Percentiles rank a stretch among this genome's conserved stretches.
Evolutionary conservation across 73 alveolate genomes (phyloP).

Genomic region (Durusdinium trenchii): DNA sequence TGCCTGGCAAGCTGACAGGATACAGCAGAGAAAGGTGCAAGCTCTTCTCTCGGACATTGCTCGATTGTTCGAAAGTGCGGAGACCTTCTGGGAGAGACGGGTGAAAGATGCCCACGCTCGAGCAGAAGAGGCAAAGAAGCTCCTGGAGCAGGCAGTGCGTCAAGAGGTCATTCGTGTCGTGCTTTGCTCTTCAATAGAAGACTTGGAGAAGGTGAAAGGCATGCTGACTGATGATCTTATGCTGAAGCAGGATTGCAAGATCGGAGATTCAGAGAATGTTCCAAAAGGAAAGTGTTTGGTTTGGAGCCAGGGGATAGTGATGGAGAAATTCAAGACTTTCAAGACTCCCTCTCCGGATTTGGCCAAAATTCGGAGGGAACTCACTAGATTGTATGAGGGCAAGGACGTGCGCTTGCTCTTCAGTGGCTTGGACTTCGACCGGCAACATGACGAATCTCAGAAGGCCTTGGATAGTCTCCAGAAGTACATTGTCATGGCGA

Average conservation of each 20-base stretch:
- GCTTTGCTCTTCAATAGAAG: slow-evolving; percentile 38
- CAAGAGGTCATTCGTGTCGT: slow-evolving; percentile 65
- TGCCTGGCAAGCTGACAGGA: slow-evolving; percentile 37
- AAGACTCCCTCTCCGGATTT: not conserved
- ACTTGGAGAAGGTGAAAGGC: slow-evolving; percentile 42
- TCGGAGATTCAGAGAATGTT: slow-evolving; percentile 34
- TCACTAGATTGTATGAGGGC: slow-evolving; percentile 41
- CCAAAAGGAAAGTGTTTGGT: slow-evolving; percentile 79
- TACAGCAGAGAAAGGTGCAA: slow-evolving; percentile 29
- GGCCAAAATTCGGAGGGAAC: slow-evolving; percentile 36
- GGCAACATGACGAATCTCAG: slow-evolving; percentile 47
- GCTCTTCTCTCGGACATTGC: not conserved
- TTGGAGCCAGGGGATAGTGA: slow-evolving; percentile 53
- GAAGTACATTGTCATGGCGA: slow-evolving; percentile 60
- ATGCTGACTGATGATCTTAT: slow-evolving; percentile 24
- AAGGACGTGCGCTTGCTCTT: slow-evolving; percentile 64
- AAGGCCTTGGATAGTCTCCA: slow-evolving; percentile 60
- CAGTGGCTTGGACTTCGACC: slow-evolving; percentile 59
- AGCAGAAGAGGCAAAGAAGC: slow-evolving; percentile 55
- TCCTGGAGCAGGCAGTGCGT: slow-evolving; percentile 65
- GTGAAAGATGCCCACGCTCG: slow-evolving; percentile 43
- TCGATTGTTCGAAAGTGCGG: slow-evolving; percentile 28
- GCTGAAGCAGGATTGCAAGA: slow-evolving; percentile 73
- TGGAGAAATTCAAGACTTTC: slow-evolving; percentile 46
- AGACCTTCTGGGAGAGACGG: slow-evolving; percentile 49